Conservation (phyloP, 106 monocot genomes). For the Agapanthus africanus region DNA sequence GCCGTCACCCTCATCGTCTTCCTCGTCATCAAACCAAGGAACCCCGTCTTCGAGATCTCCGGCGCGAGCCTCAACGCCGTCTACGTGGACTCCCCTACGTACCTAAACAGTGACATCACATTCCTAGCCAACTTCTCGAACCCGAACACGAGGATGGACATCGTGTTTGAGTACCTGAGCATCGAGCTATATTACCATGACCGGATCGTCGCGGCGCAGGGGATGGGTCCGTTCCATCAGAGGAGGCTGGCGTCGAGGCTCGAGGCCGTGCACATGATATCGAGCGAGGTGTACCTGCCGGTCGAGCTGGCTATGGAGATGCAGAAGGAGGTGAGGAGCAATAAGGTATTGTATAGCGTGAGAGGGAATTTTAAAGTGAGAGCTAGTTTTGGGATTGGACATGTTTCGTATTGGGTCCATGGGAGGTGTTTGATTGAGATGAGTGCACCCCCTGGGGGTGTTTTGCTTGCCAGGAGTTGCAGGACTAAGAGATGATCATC, state of each 20-base stretch:
- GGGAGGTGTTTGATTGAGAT: conserved; percentile 59
- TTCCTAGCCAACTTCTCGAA: conserved; percentile 87
- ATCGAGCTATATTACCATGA: conserved; percentile 71
- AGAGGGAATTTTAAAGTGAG: conserved; percentile 63
- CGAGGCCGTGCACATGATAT: conserved; percentile 60
- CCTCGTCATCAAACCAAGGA: conserved; percentile 63
- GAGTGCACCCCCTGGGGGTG: conserved; percentile 63
- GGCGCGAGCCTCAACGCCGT: conserved; percentile 64
- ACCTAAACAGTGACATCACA: conserved; percentile 71
- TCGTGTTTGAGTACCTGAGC: conserved; percentile 43
- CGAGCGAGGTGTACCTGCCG: conserved; percentile 70
- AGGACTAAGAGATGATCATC: conserved; percentile 47
- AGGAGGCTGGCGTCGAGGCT: conserved; percentile 44
- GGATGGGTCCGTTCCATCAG: conserved; percentile 51
- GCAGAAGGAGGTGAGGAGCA: conserved; percentile 40
- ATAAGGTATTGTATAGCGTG: conserved; percentile 47
- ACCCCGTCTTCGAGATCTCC: conserved; percentile 53
- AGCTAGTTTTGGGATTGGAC: conserved; percentile 44
- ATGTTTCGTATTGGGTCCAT: conserved; percentile 64
- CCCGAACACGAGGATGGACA: conserved; percentile 62
- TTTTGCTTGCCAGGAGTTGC: conserved; percentile 71
- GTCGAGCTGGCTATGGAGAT: conserved; percentile 32
- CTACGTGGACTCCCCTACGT: conserved; percentile 62
- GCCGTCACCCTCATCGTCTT: conserved; percentile 64
- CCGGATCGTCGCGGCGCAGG: conserved; percentile 45